Evolutionary conservation across 2,329 filamentous ascomycete species (phyloP), one percentile per base, ranked within the genome.

Genomic region (Ophiosphaerella herpotricha): DNA sequence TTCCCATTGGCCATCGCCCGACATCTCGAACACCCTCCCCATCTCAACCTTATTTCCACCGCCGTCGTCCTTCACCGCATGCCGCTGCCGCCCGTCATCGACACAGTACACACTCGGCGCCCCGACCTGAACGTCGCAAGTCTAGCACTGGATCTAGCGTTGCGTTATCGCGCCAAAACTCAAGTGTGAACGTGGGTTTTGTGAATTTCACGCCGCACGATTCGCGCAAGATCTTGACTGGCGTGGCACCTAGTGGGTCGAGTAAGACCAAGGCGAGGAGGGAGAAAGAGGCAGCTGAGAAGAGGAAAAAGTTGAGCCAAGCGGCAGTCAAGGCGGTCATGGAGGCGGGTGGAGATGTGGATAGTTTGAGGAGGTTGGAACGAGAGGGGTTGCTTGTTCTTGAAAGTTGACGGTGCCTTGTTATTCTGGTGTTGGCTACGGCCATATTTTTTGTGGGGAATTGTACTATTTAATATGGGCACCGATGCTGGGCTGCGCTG

Each of bases 261-360:
- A 89, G 85, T 60, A 97, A 97, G 82, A 97, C 94, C 7, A 97
- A 97, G 71, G 91, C 91, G n/a, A 78, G 91, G 47, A 79, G 94
- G 43, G 93, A 97, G 73, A 89, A 90, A 71, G 93, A 97, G 76
- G 90, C 90, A 1, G 80, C 83, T 45, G 93, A 97, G 67, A 86
- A 87, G 74, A 80, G 89, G 63, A 77, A 86, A 60, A 81, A 82
- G 68, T 68, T 92, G 47, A 86, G 82, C 64, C 84, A 89, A 71
- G 85, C 85, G 7, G 86, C 88, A 26, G 75, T 87, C 55, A 84
- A 84, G 71, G 87, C 86, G 7, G 84, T 91, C 0, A 78, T 83
- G 47, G 87, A 86, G 9, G 88, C 85, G 0, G 89, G 89, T 1
- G 89, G 88, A 2, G 86, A 91, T 70, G 48, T 80, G 29, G 72